Evolutionary conservation across 78 protist species (phyloP).

Genomic region (Bigelowiella natans): DNA sequence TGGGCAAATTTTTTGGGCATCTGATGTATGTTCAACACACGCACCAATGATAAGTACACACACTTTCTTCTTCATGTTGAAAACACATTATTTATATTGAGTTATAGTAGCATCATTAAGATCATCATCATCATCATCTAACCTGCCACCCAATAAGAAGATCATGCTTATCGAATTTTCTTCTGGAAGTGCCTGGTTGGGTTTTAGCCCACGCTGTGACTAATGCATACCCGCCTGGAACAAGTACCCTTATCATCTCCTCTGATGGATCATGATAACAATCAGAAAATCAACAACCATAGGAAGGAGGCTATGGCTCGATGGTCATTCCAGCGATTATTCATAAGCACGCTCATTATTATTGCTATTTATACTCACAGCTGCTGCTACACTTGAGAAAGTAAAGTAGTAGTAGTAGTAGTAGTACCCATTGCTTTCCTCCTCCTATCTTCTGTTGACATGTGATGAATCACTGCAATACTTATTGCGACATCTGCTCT

Average conservation of each 20-base stretch:
- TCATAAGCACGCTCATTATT: too few species aligned
- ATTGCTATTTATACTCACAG: too few species aligned
- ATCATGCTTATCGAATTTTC: neutral
- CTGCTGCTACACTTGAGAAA: too few species aligned
- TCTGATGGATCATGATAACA: too few species aligned
- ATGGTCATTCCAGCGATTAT: too few species aligned
- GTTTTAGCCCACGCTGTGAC: neutral
- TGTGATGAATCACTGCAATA: too few species aligned
- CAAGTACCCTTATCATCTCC: neutral
- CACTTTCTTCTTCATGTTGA: neutral
- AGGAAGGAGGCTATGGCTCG: too few species aligned
- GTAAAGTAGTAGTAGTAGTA: too few species aligned
- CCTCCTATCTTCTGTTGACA: too few species aligned
- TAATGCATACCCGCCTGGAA: neutral
- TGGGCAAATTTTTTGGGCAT: neutral
- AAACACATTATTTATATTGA: neutral
- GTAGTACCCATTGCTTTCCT: too few species aligned
- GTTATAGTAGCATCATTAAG: neutral
- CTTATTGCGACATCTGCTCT: too few species aligned
- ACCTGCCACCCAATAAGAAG: neutral
- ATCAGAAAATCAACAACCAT: too few species aligned
- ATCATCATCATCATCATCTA: neutral
- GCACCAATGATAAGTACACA: neutral
- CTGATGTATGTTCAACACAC: neutral
- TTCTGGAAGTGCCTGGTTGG: neutral